Evolutionary conservation across 805 yeast genomes (phyloP).

Genomic region (Teunomyces stri): DNA sequence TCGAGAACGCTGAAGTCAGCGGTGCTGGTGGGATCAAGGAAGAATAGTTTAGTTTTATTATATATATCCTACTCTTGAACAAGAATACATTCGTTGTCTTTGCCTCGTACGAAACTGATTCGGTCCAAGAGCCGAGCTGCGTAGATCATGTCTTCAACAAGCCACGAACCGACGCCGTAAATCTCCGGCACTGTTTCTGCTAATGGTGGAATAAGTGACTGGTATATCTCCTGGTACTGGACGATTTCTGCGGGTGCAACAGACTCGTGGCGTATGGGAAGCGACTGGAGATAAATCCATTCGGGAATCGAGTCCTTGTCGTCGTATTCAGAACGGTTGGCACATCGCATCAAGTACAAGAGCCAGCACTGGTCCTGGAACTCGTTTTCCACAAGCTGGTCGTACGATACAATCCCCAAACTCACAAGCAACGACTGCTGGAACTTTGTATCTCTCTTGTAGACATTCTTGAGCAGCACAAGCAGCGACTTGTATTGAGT

Average conservation of each 20-base stretch:
- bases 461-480: slow-evolving; percentile 56
- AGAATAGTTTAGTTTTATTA: slow-evolving; percentile 45
- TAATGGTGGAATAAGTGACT: slow-evolving; percentile 50
- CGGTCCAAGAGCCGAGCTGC: slow-evolving; percentile 54
- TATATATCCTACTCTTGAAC: slow-evolving; percentile 16
- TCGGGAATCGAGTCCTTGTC: slow-evolving; percentile 42
- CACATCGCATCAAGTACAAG: slow-evolving; percentile 61
- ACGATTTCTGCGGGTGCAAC: slow-evolving; percentile 53
- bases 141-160: slow-evolving; percentile 44
- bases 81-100: slow-evolving; percentile 42
- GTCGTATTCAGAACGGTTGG: slow-evolving; percentile 40
- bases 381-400: slow-evolving; percentile 46
- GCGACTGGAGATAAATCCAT: slow-evolving; percentile 46
- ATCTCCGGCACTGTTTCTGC: slow-evolving; percentile 55
- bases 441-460: slow-evolving; percentile 52
- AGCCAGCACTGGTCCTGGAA: slow-evolving; percentile 58
- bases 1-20: slow-evolving; percentile 78
- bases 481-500: slow-evolving; percentile 42
- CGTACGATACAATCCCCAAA: slow-evolving; percentile 56
- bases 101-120: slow-evolving; percentile 46
- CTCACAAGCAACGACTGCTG: slow-evolving; percentile 53
- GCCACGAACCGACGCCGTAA: slow-evolving; percentile 50
- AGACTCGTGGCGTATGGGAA: slow-evolving; percentile 33
- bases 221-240: slow-evolving; percentile 53
- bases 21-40: slow-evolving; percentile 89